Evolutionary conservation across 2,329 filamentous ascomycete genomes (phyloP).

Genomic region (Pseudodiploospora longispora): DNA sequence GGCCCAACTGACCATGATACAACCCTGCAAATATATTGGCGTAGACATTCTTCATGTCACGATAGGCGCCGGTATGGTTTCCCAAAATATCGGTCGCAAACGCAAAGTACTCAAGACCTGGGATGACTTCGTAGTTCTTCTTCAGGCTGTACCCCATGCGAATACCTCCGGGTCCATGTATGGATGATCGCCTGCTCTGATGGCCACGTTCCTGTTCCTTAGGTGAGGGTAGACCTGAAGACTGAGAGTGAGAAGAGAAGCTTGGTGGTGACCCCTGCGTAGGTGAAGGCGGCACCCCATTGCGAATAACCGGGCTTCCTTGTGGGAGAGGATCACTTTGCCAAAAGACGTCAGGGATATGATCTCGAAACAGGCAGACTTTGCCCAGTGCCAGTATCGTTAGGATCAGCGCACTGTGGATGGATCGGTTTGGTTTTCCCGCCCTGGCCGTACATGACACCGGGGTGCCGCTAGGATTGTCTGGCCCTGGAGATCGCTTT

Average conservation of each 20-base stretch:
- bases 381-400: slow-evolving; percentile 80
- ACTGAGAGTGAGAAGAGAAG: slow-evolving; percentile 37
- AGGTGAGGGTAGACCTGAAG: slow-evolving; percentile 43
- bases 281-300: slow-evolving; percentile 44
- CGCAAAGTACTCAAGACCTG: slow-evolving; percentile 83
- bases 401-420: slow-evolving; percentile 74
- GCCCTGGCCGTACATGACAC: slow-evolving; percentile 28
- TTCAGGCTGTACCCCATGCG: slow-evolving; percentile 25
- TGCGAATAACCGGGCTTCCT: slow-evolving; percentile 34
- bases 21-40: slow-evolving; percentile 76
- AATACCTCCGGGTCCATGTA: slow-evolving; percentile 31
- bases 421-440: slow-evolving; percentile 53
- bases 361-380: slow-evolving; percentile 55
- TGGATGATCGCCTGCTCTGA: slow-evolving; percentile 43
- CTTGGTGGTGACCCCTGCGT: slow-evolving; percentile 46
- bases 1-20: slow-evolving; percentile 80
- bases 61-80: slow-evolving; percentile 68
- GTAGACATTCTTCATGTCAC: slow-evolving; percentile 76
- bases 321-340: slow-evolving; percentile 22
- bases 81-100: slow-evolving; percentile 81
- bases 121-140: slow-evolving; percentile 74
- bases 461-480: slow-evolving; percentile 22
- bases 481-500: slow-evolving; percentile 44
- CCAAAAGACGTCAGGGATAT: slow-evolving; percentile 50
- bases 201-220: slow-evolving; percentile 39